These are phyloP conservation scores for Paragyromitra xinjiangensis DNA, from an alignment of 495 filamentous ascomycete species.

Conservation along the genomic window DNA sequence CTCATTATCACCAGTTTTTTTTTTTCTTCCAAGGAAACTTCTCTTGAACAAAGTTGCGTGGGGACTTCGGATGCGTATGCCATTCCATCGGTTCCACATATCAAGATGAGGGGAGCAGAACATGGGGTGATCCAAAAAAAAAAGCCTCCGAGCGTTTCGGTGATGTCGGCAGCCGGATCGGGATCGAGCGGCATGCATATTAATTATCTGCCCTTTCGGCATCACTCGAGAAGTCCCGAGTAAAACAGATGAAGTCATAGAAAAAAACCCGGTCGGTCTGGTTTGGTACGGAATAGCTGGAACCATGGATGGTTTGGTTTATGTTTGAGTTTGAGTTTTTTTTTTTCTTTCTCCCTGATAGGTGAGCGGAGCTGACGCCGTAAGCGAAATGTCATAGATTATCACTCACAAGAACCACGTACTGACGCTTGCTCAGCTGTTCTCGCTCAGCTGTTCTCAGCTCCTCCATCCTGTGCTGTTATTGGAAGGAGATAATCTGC, in stretches of 20 bases:
- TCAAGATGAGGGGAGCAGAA: background rate
- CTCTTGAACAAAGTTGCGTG: background rate
- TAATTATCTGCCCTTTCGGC: background rate
- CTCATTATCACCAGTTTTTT: background rate
- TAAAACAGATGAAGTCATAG: background rate
- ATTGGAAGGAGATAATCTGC: background rate
- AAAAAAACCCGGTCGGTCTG: background rate
- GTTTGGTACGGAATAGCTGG: background rate
- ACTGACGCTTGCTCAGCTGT: background rate
- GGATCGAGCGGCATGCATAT: background rate
- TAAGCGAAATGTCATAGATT: background rate
- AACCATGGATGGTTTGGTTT: too few species aligned
- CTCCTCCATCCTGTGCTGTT: too few species aligned
- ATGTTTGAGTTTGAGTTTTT: background rate
- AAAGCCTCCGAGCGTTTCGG: background rate
- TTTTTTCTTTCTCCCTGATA: background rate
- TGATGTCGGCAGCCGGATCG: constrained; percentile 1
- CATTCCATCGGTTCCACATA: background rate
- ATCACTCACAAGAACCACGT: background rate
- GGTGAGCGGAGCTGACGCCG: background rate
- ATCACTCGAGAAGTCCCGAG: background rate
- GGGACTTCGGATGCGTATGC: background rate
- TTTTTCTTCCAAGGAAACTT: background rate
- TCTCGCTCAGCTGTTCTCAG: background rate
- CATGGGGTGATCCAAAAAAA: background rate